Evolutionary conservation across 768 basidiomycete genomes (phyloP).

Genomic region (Panellus pusillus): DNA sequence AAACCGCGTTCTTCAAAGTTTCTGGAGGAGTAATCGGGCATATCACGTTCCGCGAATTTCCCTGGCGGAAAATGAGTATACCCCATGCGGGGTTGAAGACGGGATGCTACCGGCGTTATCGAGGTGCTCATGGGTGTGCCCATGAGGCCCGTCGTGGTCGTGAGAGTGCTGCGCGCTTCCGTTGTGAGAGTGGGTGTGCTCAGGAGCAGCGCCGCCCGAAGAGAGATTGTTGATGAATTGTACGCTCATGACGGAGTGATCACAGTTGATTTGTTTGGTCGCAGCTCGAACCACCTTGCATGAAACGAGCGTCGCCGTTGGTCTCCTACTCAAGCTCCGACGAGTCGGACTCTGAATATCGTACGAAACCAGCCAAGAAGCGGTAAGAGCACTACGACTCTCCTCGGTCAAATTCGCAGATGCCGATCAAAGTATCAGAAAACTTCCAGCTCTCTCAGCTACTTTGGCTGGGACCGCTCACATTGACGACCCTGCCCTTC

Average conservation of each 20-base stretch:
- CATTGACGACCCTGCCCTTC: slow-evolving; percentile 70
- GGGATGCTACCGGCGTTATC: slow-evolving; percentile 72
- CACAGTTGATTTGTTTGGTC: neutral
- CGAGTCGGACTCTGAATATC: neutral
- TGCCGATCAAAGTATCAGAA: slow-evolving; percentile 39
- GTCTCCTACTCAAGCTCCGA: neutral
- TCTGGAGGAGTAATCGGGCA: slow-evolving; percentile 81
- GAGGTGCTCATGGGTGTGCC: slow-evolving; percentile 92
- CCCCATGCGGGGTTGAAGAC: neutral
- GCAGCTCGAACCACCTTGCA: neutral
- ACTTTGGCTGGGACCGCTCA: slow-evolving; percentile 50
- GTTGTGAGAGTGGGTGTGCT: slow-evolving; percentile 53
- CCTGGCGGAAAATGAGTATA: slow-evolving; percentile 46
- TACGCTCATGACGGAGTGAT: slow-evolving; percentile 50
- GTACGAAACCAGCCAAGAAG: slow-evolving; percentile 36
- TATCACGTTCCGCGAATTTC: slow-evolving; percentile 87
- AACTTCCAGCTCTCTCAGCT: slow-evolving; percentile 58
- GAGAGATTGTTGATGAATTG: slow-evolving; percentile 75
- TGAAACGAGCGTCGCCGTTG: no score
- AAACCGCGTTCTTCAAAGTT: slow-evolving; percentile 94
- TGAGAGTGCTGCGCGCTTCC: slow-evolving; percentile 44
- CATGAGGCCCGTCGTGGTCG: slow-evolving; percentile 74
- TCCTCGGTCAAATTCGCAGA: neutral
- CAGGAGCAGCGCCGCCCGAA: slow-evolving; percentile 28
- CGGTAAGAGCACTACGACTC: slow-evolving; percentile 44